A percentile compares a stretch with the other conserved stretches of the same genome.
Evolutionary conservation across 2,329 filamentous ascomycete genomes (phyloP).

Genomic region (Epichloe typhina): DNA sequence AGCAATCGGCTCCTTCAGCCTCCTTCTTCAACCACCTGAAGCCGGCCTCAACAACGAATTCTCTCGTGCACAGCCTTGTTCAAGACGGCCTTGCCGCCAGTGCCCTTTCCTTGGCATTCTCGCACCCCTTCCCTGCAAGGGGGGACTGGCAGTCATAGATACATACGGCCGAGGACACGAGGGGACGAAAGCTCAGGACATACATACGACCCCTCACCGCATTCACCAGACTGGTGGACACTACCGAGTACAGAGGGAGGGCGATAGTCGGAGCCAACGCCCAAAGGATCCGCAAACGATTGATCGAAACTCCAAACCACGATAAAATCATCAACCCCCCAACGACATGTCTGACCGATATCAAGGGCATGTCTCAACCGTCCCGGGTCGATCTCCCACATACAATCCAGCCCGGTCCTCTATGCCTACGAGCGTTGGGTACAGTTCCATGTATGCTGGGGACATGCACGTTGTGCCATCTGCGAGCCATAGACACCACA

Average conservation of each 20-base stretch:
- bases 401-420: constrained; percentile 39
- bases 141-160: background rate
- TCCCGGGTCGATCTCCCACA: constrained; percentile 30
- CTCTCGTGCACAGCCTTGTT: background rate
- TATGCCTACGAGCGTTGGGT: constrained; percentile 37
- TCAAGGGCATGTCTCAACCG: constrained; percentile 20
- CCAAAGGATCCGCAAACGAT: background rate
- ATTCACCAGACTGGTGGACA: background rate
- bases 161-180: background rate
- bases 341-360: constrained; percentile 35
- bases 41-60: background rate
- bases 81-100: background rate
- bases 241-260: no score
- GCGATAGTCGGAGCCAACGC: background rate
- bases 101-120: background rate
- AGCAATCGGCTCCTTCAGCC: background rate
- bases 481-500: constrained; percentile 21
- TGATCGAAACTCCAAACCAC: no score
- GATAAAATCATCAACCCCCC: background rate
- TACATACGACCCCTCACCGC: background rate
- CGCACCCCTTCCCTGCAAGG: background rate
- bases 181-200: background rate
- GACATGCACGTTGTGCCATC: constrained; percentile 42
- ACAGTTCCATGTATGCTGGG: constrained; percentile 35
- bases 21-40: background rate